These are phyloP conservation scores for Colletotrichum brevisporum DNA, from an alignment of 2,329 filamentous ascomycete species.

Conservation along the genomic window DNA sequence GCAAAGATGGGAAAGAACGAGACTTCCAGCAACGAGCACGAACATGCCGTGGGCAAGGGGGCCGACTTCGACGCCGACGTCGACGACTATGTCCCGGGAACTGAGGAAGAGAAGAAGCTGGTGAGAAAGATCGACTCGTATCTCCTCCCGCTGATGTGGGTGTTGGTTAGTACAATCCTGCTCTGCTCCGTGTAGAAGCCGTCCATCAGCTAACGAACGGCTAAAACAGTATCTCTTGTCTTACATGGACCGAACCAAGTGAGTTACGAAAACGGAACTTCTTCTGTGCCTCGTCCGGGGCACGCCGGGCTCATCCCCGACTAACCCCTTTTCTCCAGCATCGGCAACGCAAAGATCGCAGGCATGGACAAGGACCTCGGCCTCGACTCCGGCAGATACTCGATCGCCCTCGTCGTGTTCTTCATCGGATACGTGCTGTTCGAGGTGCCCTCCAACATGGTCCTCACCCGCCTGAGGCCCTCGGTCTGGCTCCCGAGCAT, in stretches of 20 bases:
- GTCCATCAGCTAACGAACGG: background rate
- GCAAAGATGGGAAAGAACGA: constrained; percentile 42
- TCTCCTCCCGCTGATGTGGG: constrained; percentile 66
- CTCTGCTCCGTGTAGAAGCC: background rate
- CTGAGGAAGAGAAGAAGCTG: constrained; percentile 51
- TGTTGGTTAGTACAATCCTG: constrained; percentile 42
- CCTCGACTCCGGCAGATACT: constrained; percentile 73
- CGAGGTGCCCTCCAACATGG: constrained; percentile 74
- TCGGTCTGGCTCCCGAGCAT: constrained; percentile 76
- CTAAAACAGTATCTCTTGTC: constrained; percentile 61
- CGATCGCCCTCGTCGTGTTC: constrained; percentile 72
- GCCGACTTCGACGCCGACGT: constrained; percentile 19
- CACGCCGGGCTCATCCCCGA: background rate
- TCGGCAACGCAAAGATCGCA: constrained; percentile 70
- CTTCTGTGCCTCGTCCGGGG: background rate
- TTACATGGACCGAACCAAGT: constrained; percentile 71
- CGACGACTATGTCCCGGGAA: constrained; percentile 47
- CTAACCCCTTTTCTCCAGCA: constrained; percentile 44
- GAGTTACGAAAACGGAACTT: constrained; percentile 6
- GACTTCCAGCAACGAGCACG: constrained; percentile 25
- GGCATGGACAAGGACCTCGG: constrained; percentile 59
- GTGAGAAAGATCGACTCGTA: constrained; percentile 57
- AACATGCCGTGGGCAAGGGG: constrained; percentile 29
- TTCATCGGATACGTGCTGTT: constrained; percentile 79
- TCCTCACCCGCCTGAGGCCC: constrained; percentile 74